phyloP scores from a whole-genome alignment of 2,329 filamentous ascomycete genomes.

The Chaetothyriales sp. region DNA sequence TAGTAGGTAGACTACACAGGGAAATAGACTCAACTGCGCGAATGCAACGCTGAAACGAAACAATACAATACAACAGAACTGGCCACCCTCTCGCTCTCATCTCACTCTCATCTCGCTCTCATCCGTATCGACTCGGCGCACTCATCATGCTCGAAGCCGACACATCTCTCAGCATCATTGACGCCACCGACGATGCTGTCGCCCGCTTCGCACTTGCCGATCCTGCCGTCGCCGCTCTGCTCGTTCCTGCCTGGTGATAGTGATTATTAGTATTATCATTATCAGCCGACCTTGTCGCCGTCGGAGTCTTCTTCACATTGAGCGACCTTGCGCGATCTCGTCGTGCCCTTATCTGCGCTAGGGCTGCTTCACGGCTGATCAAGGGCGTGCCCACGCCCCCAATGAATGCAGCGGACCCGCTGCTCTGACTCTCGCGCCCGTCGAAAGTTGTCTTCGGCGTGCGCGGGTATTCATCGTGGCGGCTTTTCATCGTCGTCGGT shows the following conservation, averaged over 20 bases:
- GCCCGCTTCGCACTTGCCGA: background rate
- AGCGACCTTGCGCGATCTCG: slow-evolving; percentile 30
- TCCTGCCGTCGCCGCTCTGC: background rate
- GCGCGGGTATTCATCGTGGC: background rate
- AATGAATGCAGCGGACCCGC: slow-evolving; percentile 5
- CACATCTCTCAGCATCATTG: background rate
- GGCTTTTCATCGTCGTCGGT: background rate
- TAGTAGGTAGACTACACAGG: no score
- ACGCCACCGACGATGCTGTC: background rate
- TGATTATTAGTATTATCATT: no score
- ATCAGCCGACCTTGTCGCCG: no score
- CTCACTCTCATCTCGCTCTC: background rate
- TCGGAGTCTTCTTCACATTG: slow-evolving; percentile 17
- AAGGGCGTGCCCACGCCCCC: slow-evolving; percentile 26
- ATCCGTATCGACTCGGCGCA: background rate
- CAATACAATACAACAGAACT: no score
- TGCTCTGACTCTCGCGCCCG: background rate
- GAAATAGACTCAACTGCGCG: no score
- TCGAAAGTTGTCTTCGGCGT: background rate
- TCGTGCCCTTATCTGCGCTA: slow-evolving; percentile 35
- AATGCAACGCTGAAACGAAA: no score
- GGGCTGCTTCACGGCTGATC: slow-evolving; percentile 32
- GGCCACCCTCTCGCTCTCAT: no score
- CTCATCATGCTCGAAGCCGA: background rate
- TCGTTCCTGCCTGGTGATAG: background rate